Percentiles rank a stretch among this genome's conserved stretches.
Evolutionary conservation across 106 monocot species (phyloP).

Genomic region (Platanthera zijinensis): DNA sequence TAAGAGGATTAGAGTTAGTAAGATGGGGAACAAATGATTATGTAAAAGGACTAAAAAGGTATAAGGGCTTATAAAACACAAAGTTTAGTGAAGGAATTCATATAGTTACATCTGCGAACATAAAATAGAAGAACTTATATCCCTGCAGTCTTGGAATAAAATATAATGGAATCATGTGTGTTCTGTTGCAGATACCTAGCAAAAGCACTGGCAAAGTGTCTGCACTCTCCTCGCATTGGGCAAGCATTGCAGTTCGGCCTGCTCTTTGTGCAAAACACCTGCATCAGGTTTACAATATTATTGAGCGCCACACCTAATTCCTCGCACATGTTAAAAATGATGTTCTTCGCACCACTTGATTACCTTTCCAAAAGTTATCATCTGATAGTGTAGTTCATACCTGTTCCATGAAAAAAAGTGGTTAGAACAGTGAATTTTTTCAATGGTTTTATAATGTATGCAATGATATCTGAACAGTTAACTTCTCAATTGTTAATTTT

Average conservation of each 20-base stretch:
- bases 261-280: slow-evolving; percentile 84
- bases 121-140: background rate
- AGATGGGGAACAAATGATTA: background rate
- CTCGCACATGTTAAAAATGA: background rate
- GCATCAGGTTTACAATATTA: slow-evolving; percentile 7
- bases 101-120: background rate
- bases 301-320: background rate
- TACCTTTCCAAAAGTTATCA: slow-evolving; percentile 85
- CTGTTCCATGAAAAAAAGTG: slow-evolving; percentile 14
- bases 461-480: background rate
- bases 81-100: background rate
- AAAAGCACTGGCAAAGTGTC: slow-evolving; percentile 77
- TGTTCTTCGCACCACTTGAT: background rate
- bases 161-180: background rate
- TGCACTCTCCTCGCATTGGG: slow-evolving; percentile 75
- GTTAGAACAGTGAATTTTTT: background rate
- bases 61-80: background rate
- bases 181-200: slow-evolving; percentile 35
- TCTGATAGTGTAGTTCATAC: slow-evolving; percentile 76
- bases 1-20: background rate
- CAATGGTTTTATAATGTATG: background rate
- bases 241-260: slow-evolving; percentile 82
- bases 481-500: background rate
- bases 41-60: background rate
- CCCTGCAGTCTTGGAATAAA: background rate